Evolutionary conservation across 768 basidiomycete species (phyloP).

Genomic region (Auriculariales sp.): DNA sequence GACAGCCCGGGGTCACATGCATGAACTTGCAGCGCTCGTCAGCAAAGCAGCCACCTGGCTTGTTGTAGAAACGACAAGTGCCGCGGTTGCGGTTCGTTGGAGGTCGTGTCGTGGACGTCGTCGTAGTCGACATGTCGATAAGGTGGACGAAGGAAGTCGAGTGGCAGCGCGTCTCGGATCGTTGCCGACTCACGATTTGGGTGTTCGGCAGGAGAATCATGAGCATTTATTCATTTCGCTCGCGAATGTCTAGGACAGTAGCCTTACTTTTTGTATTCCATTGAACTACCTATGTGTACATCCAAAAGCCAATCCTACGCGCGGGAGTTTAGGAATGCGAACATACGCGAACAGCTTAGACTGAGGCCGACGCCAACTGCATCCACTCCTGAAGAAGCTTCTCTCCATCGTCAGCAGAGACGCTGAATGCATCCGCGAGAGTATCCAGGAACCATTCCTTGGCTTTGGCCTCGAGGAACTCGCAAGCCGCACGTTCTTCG

Average conservation of each 20-base stretch:
- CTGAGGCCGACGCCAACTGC: too few relatives aligned
- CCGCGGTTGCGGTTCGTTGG: slow-evolving; percentile 59
- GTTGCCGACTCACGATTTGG: too few relatives aligned
- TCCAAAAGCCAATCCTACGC: too few relatives aligned
- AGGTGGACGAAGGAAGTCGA: too few relatives aligned
- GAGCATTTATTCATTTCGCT: too few relatives aligned
- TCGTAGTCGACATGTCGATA: slow-evolving; percentile 14
- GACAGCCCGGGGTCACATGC: slow-evolving; percentile 40
- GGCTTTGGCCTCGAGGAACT: neutral
- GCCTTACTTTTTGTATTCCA: too few relatives aligned
- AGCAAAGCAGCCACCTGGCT: slow-evolving; percentile 53
- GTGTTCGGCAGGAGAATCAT: too few relatives aligned
- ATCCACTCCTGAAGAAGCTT: neutral
- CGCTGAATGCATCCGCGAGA: neutral
- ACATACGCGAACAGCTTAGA: too few relatives aligned
- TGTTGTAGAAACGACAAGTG: slow-evolving; percentile 50
- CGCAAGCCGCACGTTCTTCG: neutral
- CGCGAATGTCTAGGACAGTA: too few relatives aligned
- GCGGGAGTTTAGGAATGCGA: too few relatives aligned
- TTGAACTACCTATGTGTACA: too few relatives aligned
- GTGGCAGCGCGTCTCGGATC: too few relatives aligned
- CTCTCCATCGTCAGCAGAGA: neutral
- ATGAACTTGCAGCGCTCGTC: slow-evolving; percentile 64
- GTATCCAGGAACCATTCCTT: neutral
- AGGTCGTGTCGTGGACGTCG: slow-evolving; percentile 30